phyloP scores from a whole-genome alignment of 129 eudicot genomes.

The Flaveria brownii region DNA sequence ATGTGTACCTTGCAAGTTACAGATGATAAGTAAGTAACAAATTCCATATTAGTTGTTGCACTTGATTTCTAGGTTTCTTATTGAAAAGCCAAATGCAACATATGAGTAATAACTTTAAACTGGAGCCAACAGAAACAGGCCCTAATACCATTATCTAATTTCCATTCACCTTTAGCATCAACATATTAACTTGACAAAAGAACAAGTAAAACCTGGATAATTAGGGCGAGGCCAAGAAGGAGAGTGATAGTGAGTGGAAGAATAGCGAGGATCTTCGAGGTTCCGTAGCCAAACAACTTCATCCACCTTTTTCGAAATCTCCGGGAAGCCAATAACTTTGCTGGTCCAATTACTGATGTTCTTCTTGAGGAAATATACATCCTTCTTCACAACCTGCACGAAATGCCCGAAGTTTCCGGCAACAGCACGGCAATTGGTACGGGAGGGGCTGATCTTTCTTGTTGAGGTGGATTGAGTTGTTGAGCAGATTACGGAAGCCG shows the following conservation, averaged over 20 bases:
- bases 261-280: conserved; percentile 55
- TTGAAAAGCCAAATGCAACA: neutral
- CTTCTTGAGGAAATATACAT: conserved; percentile 56
- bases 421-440: conserved; percentile 24
- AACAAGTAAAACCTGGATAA: conserved; percentile 65
- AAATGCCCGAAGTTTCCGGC: conserved; percentile 55
- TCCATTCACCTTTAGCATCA: neutral
- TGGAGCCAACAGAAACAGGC: conserved; percentile 7
- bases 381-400: conserved; percentile 62
- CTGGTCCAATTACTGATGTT: conserved; percentile 63
- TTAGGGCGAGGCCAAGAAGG: conserved; percentile 81
- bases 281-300: conserved; percentile 77
- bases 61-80: neutral
- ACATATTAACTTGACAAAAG: neutral
- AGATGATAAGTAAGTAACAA: neutral
- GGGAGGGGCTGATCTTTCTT: conserved; percentile 22
- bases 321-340: conserved; percentile 51
- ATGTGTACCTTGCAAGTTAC: neutral
- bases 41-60: neutral
- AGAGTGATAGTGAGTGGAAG: conserved; percentile 28
- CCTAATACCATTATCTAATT: neutral
- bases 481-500: conserved; percentile 41
- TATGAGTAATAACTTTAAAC: neutral
- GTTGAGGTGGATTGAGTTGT: conserved; percentile 29
- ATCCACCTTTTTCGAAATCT: conserved; percentile 65